These are phyloP conservation scores for Neocatenulostroma microsporum DNA, from an alignment of 2,329 filamentous ascomycete genomes.

Conservation along the genomic window DNA sequence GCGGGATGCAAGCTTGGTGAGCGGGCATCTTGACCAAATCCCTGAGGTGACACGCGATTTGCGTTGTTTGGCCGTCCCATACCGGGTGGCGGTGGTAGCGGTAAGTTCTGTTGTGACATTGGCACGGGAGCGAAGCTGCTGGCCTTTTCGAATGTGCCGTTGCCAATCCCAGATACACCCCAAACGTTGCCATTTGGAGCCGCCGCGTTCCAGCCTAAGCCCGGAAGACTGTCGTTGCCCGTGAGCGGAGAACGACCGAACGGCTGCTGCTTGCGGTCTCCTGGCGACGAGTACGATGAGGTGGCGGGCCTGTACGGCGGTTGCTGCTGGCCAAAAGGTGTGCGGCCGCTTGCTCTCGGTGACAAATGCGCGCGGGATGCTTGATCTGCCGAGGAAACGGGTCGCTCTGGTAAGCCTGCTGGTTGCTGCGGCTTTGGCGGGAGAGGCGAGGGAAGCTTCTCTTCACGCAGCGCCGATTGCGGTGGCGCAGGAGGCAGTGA, in stretches of 20 bases:
- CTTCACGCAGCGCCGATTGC: constrained; percentile 7
- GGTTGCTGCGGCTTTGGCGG: constrained; percentile 14
- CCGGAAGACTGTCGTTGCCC: constrained; percentile 18
- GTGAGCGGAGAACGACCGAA: constrained; percentile 26
- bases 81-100: constrained; percentile 26
- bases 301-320: constrained; percentile 25
- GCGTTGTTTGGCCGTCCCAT: constrained; percentile 25
- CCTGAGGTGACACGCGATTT: constrained; percentile 26
- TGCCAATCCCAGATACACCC: constrained; percentile 67
- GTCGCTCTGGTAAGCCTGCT: constrained; percentile 11
- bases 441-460: constrained; percentile 16
- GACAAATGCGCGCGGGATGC: constrained; percentile 15
- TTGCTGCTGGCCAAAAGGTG: constrained; percentile 18
- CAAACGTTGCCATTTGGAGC: constrained; percentile 56
- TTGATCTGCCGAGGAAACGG: constrained; percentile 10
- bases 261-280: constrained; percentile 29
- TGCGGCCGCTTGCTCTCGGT: constrained; percentile 16
- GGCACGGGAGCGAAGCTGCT: constrained; percentile 25
- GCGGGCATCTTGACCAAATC: constrained; percentile 18
- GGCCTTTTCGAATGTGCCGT: constrained; percentile 59
- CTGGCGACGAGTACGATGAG: constrained; percentile 37
- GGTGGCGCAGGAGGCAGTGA: constrained; percentile 10
- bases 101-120: constrained; percentile 20
- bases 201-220: constrained; percentile 24
- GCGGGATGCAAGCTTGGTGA: constrained; percentile 20